Percentiles rank a stretch among this genome's conserved stretches.
phyloP scores from a whole-genome alignment of 1,284 basidiomycete species.

The Apiotrichum gracile region DNA sequence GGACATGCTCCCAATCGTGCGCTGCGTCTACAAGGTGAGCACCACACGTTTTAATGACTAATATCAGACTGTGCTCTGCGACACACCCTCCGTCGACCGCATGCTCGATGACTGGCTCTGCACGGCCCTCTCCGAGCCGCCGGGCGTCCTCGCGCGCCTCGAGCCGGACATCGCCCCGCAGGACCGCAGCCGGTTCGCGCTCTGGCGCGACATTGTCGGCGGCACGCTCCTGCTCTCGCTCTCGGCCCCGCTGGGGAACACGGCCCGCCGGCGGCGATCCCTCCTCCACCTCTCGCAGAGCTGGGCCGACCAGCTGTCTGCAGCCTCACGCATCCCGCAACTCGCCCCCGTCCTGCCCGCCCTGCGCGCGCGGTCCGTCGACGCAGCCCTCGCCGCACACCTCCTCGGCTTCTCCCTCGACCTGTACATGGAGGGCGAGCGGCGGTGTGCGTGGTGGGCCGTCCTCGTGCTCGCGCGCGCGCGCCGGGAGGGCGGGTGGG shows the following conservation, averaged over 20 bases:
- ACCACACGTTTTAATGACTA: too few species aligned
- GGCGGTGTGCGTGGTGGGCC: constrained; percentile 36
- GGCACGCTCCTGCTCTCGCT: constrained; percentile 16
- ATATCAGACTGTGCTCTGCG: constrained; percentile 5
- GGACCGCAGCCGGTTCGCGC: constrained; percentile 11
- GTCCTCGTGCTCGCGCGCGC: constrained; percentile 8
- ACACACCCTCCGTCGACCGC: constrained; percentile 4
- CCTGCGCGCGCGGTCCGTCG: constrained; percentile 25
- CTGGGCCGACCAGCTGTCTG: constrained; percentile 28
- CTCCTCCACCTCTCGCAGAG: constrained; percentile 20
- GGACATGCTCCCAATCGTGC: constrained; percentile 12
- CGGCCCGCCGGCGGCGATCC: constrained; percentile 26
- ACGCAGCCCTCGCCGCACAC: constrained; percentile 32
- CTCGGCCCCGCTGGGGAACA: constrained; percentile 18
- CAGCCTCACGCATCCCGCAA: constrained; percentile 13
- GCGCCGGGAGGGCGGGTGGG: not conserved
- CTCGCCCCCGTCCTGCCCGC: constrained; percentile 7
- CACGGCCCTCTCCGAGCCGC: constrained; percentile 2
- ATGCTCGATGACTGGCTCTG: constrained; percentile 17
- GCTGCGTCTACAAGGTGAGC: constrained; percentile 20
- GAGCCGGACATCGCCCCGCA: constrained; percentile 1
- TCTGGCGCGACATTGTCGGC: constrained; percentile 24
- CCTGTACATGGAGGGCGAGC: constrained; percentile 22
- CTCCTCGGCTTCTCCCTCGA: constrained; percentile 23
- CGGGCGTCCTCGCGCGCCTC: constrained; percentile 7